Evolutionary conservation across 106 monocot genomes (phyloP).

Genomic region (Acorus calamus): DNA sequence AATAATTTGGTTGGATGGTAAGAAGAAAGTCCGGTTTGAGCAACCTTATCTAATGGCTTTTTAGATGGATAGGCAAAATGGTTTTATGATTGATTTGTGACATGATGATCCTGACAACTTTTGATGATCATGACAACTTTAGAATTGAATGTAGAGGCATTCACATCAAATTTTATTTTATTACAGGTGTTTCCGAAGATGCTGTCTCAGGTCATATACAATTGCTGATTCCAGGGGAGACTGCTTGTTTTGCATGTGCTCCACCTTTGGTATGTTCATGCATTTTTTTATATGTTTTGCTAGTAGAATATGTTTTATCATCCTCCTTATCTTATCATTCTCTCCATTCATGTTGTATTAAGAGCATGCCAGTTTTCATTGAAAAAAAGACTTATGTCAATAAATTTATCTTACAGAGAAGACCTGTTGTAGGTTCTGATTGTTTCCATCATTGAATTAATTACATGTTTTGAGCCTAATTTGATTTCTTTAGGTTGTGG

Average conservation of each 20-base stretch:
- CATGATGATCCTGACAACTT: background rate
- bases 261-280: conserved; percentile 63
- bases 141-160: background rate
- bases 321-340: too few relatives aligned
- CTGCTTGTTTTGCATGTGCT: conserved; percentile 96
- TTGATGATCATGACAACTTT: background rate
- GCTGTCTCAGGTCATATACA: conserved; percentile 99
- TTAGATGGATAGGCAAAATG: background rate
- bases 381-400: too few relatives aligned
- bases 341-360: too few relatives aligned
- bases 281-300: too few relatives aligned
- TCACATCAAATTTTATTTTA: background rate
- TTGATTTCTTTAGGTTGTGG: conserved; percentile 59
- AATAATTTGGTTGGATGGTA: background rate
- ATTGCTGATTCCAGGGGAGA: conserved; percentile 84
- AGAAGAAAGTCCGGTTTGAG: background rate
- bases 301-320: too few relatives aligned
- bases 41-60: background rate
- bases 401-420: too few relatives aligned
- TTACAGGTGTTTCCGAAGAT: conserved; percentile 96
- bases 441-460: too few relatives aligned
- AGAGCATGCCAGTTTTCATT: too few relatives aligned
- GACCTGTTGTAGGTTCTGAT: too few relatives aligned
- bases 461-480: background rate
- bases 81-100: background rate